Percentiles rank a stretch among this genome's conserved stretches.
These are phyloP conservation scores for Saksenaea vasiformis DNA, from an alignment of 371 early-diverging fungal genomes.

Conservation along the genomic window DNA sequence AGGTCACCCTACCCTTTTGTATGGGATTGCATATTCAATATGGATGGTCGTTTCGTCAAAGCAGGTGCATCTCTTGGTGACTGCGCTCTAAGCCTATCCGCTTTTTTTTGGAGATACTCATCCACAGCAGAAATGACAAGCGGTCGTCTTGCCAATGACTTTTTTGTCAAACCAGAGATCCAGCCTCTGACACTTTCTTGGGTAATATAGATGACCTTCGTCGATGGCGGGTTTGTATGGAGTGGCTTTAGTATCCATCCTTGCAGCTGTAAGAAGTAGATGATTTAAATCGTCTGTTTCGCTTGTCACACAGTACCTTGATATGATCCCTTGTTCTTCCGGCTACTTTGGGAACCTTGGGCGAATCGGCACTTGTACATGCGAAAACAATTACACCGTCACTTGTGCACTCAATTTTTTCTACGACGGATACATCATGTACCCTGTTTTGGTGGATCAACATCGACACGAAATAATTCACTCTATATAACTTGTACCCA, in stretches of 20 bases:
- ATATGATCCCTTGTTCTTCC: constrained; percentile 60
- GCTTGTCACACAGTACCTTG: constrained; percentile 32
- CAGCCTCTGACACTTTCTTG: constrained; percentile 54
- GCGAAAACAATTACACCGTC: constrained; percentile 68
- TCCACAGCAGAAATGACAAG: constrained; percentile 63
- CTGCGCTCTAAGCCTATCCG: constrained; percentile 34
- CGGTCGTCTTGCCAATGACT: constrained; percentile 65
- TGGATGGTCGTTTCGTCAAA: neutral
- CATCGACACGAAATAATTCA: neutral
- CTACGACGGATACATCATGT: constrained; percentile 63
- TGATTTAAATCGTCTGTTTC: constrained; percentile 10
- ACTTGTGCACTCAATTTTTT: constrained; percentile 59
- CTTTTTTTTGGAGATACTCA: constrained; percentile 62
- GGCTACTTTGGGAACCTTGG: constrained; percentile 56
- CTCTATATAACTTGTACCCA: constrained; percentile 12
- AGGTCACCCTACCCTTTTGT: neutral
- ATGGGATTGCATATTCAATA: neutral
- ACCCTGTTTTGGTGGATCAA: constrained; percentile 35
- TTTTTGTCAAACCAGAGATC: constrained; percentile 67
- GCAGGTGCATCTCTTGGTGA: neutral
- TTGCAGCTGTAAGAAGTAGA: constrained; percentile 28
- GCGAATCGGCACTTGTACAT: constrained; percentile 64
- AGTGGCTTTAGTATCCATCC: constrained; percentile 69
- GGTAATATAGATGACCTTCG: constrained; percentile 60
- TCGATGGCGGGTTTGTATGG: constrained; percentile 55